These are phyloP conservation scores for Lichtheimia ramosa DNA, from an alignment of 371 early-diverging fungal species.

Conservation along the genomic window DNA sequence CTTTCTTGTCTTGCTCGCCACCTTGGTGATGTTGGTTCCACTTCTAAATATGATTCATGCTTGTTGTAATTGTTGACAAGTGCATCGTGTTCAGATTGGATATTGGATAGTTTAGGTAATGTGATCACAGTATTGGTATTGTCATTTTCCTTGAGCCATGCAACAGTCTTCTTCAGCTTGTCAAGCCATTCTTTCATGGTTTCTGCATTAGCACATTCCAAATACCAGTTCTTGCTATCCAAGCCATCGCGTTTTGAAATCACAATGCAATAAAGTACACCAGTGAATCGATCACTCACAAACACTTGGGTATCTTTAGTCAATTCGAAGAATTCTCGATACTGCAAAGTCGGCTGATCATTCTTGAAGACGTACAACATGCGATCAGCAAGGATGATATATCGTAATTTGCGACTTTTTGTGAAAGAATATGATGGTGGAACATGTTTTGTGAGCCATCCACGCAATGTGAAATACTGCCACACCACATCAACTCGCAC, in stretches of 20 bases:
- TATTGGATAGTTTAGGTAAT: not conserved
- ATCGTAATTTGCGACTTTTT: conserved; percentile 26
- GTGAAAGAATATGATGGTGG: conserved; percentile 38
- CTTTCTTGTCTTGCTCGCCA: too few species aligned
- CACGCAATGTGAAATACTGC: conserved; percentile 26
- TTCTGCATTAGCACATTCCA: conserved; percentile 33
- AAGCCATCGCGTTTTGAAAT: conserved; percentile 23
- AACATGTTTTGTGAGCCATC: conserved; percentile 35
- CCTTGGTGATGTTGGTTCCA: not conserved
- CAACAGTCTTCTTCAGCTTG: conserved; percentile 27
- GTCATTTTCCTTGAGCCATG: conserved; percentile 16
- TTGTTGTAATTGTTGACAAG: not conserved
- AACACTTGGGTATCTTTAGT: conserved; percentile 31
- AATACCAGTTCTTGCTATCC: conserved; percentile 23
- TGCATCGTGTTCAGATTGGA: conserved; percentile 22
- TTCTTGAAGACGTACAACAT: conserved; percentile 36
- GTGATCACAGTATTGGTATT: not conserved
- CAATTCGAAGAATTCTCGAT: conserved; percentile 35
- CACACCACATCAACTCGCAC: conserved; percentile 5
- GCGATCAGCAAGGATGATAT: conserved; percentile 33
- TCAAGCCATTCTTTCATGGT: conserved; percentile 38
- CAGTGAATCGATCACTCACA: conserved; percentile 34
- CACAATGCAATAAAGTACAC: conserved; percentile 33
- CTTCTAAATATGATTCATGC: too few species aligned
- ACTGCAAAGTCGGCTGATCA: conserved; percentile 19